Percentiles rank a stretch among this genome's conserved stretches.
phyloP scores from a whole-genome alignment of 2,329 filamentous ascomycete genomes.

The Rhexocercosporidium sp. region DNA sequence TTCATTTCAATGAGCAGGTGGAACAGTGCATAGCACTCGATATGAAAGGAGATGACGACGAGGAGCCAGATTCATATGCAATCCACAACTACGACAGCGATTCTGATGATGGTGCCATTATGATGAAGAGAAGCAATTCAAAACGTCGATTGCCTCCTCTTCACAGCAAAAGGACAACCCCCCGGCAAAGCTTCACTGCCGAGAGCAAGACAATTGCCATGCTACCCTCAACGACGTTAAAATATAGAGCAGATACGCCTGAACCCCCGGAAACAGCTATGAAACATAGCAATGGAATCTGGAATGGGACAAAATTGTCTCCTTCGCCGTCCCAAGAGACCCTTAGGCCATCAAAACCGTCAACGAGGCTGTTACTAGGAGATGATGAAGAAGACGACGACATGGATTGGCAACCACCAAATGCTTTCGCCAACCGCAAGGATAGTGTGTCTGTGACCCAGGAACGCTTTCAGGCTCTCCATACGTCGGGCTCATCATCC shows the following conservation, averaged over 20 bases:
- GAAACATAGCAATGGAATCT: conserved; percentile 63
- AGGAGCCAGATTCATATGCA: conserved; percentile 53
- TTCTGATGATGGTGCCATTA: conserved; percentile 65
- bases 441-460: conserved; percentile 39
- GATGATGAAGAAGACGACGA: conserved; percentile 55
- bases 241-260: conserved; percentile 61
- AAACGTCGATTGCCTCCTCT: conserved; percentile 47
- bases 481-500: conserved; percentile 45
- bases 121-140: conserved; percentile 73
- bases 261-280: conserved; percentile 67
- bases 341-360: conserved; percentile 67
- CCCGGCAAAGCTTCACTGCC: conserved; percentile 54
- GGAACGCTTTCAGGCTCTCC: conserved; percentile 37
- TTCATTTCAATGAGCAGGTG: conserved; percentile 96
- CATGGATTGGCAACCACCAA: conserved; percentile 54
- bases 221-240: conserved; percentile 70
- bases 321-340: conserved; percentile 84
- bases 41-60: conserved; percentile 76
- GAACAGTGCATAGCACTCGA: conserved; percentile 96
- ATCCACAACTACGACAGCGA: conserved; percentile 57
- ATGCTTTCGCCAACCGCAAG: conserved; percentile 35
- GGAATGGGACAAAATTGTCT: conserved; percentile 44
- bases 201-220: conserved; percentile 72
- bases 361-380: conserved; percentile 62
- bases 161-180: conserved; percentile 41